Conservation (phyloP, 2,329 filamentous ascomycete genomes). For the Thielaviopsis ethacetica region DNA sequence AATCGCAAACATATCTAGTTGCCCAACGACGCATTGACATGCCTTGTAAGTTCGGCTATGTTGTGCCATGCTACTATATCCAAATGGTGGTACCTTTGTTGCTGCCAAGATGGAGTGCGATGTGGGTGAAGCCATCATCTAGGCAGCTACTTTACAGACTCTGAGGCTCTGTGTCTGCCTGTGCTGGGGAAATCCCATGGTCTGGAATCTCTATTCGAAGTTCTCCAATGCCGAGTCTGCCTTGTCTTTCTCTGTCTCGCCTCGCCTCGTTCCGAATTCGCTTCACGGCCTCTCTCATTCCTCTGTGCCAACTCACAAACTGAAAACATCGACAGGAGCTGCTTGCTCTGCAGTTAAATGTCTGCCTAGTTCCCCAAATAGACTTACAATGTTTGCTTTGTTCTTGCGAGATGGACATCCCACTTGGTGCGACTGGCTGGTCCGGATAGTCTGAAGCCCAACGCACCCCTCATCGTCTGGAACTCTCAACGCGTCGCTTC, state of each 20-base stretch:
- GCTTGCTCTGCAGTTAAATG: background rate
- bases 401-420: background rate
- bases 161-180: background rate
- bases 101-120: background rate
- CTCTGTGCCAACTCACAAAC: background rate
- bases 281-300: background rate
- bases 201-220: background rate
- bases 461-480: background rate
- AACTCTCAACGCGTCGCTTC: background rate
- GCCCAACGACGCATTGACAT: background rate
- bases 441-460: background rate
- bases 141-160: background rate
- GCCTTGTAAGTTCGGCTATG: background rate
- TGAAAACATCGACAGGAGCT: background rate
- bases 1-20: background rate
- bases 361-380: background rate
- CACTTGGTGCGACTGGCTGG: background rate
- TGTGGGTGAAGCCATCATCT: background rate
- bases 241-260: background rate
- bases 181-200: background rate
- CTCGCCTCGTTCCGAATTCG: background rate
- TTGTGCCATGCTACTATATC: background rate
- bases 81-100: background rate
- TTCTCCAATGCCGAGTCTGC: background rate
- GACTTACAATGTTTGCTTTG: background rate